These are phyloP conservation scores for Silene uniflora DNA, from an alignment of 148 eudicot species.

Conservation along the genomic window DNA sequence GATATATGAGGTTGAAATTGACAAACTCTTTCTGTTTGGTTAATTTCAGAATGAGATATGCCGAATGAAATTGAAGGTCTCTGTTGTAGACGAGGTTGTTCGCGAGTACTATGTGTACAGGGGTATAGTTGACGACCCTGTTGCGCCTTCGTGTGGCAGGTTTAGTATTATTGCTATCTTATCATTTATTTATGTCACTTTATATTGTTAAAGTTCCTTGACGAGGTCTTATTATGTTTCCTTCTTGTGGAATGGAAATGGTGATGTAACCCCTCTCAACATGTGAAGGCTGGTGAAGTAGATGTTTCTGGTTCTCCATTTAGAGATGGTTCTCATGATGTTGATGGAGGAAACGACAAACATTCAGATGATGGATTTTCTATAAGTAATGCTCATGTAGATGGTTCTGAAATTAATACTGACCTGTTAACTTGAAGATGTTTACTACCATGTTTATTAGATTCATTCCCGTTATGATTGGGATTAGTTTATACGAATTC, in stretches of 20 bases:
- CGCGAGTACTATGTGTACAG: conserved; percentile 83
- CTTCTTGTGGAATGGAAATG: conserved; percentile 25
- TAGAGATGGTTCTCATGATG: conserved; percentile 39
- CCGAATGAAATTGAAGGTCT: conserved; percentile 59
- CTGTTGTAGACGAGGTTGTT: conserved; percentile 79
- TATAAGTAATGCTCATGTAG: conserved; percentile 35
- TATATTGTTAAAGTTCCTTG: neutral
- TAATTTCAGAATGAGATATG: conserved; percentile 81
- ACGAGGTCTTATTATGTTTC: neutral
- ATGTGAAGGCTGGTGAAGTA: conserved; percentile 24
- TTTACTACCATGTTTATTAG: too few species aligned
- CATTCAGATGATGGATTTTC: conserved; percentile 58
- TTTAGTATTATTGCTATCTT: neutral
- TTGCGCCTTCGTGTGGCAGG: conserved; percentile 37
- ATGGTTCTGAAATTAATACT: conserved; percentile 47
- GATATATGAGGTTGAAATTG: neutral
- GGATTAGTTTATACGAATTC: too few species aligned
- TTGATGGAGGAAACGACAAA: conserved; percentile 37
- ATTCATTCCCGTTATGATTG: too few species aligned
- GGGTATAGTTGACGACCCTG: conserved; percentile 73
- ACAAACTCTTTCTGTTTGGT: conserved; percentile 11
- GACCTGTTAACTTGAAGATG: conserved; percentile 20
- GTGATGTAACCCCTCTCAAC: conserved; percentile 21
- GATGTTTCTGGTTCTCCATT: conserved; percentile 42
- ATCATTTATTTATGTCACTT: neutral